Conservation (phyloP, 495 filamentous ascomycete species). For the Thermochaetoides thermophila region DNA sequence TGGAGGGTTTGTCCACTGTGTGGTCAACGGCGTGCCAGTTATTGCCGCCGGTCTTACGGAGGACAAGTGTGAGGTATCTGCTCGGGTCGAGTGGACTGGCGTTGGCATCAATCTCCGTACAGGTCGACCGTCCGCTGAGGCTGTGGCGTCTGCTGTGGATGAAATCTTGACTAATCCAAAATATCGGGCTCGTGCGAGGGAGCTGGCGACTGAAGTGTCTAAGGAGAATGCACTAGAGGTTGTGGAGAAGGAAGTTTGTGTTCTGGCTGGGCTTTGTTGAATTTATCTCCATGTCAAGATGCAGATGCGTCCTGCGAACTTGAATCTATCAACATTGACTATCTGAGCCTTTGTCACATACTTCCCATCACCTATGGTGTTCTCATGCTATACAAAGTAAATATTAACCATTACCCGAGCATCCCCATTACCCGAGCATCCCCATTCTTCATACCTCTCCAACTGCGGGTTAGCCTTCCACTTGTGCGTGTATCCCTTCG, state of each 20-base stretch:
- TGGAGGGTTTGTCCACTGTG: conserved; percentile 19
- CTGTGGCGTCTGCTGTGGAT: conserved; percentile 16
- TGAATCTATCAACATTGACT: too few relatives aligned
- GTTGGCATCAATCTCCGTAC: conserved; percentile 20
- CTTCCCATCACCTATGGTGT: too few relatives aligned
- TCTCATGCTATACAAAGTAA: too few relatives aligned
- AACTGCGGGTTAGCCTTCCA: too few relatives aligned
- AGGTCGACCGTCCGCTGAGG: conserved; percentile 11
- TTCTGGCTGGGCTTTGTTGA: conserved; percentile 3
- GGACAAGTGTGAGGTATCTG: conserved; percentile 20
- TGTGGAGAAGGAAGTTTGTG: conserved; percentile 12
- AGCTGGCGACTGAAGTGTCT: conserved; percentile 13
- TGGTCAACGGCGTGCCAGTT: conserved; percentile 19
- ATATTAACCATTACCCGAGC: too few relatives aligned
- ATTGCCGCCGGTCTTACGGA: conserved; percentile 19
- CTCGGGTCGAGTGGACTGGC: conserved; percentile 20
- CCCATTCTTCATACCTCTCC: too few relatives aligned
- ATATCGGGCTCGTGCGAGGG: conserved; percentile 12
- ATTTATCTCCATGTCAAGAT: too few relatives aligned
- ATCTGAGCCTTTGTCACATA: too few relatives aligned
- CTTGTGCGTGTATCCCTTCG: too few relatives aligned
- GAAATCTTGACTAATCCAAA: conserved; percentile 12
- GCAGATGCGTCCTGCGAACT: too few relatives aligned
- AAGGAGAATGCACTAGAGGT: conserved; percentile 13
- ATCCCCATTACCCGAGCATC: too few relatives aligned